Conservation (phyloP, 2,329 filamentous ascomycete species). For the Aschersonia sp. region DNA sequence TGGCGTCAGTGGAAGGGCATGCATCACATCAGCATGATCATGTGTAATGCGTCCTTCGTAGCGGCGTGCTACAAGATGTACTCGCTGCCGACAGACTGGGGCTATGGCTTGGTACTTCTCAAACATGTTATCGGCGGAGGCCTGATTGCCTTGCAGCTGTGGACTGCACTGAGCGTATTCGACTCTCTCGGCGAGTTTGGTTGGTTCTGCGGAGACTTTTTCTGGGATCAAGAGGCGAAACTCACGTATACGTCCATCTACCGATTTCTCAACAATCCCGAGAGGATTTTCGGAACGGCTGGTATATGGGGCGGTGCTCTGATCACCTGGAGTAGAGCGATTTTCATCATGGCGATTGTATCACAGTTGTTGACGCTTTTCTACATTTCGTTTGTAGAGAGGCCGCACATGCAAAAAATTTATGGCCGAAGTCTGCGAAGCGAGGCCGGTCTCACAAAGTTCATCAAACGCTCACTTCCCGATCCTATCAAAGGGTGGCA, state of each 20-base stretch:
- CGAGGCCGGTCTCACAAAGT: conserved; percentile 86
- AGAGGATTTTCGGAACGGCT: conserved; percentile 82
- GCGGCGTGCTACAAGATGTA: conserved; percentile 97
- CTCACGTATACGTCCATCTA: conserved; percentile 96
- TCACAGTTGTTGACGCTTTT: conserved; percentile 74
- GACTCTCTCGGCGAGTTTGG: conserved; percentile 94
- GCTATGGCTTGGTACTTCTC: conserved; percentile 69
- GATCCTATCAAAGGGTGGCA: conserved; percentile 72
- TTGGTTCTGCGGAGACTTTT: conserved; percentile 99
- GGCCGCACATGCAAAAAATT: conserved; percentile 95
- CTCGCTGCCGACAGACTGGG: conserved; percentile 71
- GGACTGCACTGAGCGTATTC: conserved; percentile 88
- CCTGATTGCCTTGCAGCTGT: conserved; percentile 75
- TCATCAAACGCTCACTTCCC: conserved; percentile 74
- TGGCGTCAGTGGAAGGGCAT: conserved; percentile 98
- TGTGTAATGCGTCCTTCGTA: conserved; percentile 81
- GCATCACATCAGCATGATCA: conserved; percentile 81
- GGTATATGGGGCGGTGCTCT: conserved; percentile 92
- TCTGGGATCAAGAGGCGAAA: conserved; percentile 80
- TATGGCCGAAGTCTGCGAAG: conserved; percentile 74
- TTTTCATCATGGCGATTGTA: conserved; percentile 75
- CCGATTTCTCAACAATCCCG: conserved; percentile 94
- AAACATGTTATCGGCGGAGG: conserved; percentile 75
- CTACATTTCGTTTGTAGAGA: conserved; percentile 88
- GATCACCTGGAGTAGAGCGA: conserved; percentile 77